A percentile compares a stretch with the other conserved stretches of the same genome.
Conservation (phyloP, 139 green algal genomes). For the Spirogloea muscicola region DNA sequence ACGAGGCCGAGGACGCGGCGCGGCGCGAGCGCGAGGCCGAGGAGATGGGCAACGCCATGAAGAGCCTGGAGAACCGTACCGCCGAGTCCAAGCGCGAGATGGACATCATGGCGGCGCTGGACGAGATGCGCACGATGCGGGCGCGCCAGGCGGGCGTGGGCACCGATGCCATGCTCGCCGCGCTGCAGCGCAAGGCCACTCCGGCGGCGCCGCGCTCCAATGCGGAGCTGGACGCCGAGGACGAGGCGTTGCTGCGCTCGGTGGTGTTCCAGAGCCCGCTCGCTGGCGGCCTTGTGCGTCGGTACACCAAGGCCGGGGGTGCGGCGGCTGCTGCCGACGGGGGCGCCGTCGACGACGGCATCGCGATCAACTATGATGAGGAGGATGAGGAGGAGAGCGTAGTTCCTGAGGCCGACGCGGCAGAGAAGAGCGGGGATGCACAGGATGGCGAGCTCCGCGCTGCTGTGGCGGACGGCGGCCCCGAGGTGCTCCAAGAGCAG, state of each 20-base stretch:
- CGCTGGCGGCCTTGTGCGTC: too few species aligned
- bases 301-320: too few species aligned
- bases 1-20: constrained; percentile 50
- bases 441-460: too few species aligned
- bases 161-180: constrained; percentile 5
- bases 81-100: constrained; percentile 90
- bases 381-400: too few species aligned
- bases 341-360: too few species aligned
- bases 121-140: constrained; percentile 77
- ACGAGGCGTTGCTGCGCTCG: constrained; percentile 10
- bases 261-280: constrained; percentile 17
- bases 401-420: too few species aligned
- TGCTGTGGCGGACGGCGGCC: too few species aligned
- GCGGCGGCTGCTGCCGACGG: too few species aligned
- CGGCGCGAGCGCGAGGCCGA: constrained; percentile 72
- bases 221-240: constrained; percentile 1
- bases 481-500: too few species aligned
- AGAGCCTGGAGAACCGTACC: constrained; percentile 90
- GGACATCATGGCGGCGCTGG: constrained; percentile 90
- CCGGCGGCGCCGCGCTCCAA: not conserved
- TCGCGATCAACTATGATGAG: too few species aligned
- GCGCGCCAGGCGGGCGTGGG: constrained; percentile 15
- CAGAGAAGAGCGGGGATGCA: too few species aligned
- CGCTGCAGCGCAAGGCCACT: not conserved
- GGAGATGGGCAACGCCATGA: constrained; percentile 93